Evolutionary conservation across 345 rosid species (phyloP).

Genomic region (Aquilaria malaccensis): DNA sequence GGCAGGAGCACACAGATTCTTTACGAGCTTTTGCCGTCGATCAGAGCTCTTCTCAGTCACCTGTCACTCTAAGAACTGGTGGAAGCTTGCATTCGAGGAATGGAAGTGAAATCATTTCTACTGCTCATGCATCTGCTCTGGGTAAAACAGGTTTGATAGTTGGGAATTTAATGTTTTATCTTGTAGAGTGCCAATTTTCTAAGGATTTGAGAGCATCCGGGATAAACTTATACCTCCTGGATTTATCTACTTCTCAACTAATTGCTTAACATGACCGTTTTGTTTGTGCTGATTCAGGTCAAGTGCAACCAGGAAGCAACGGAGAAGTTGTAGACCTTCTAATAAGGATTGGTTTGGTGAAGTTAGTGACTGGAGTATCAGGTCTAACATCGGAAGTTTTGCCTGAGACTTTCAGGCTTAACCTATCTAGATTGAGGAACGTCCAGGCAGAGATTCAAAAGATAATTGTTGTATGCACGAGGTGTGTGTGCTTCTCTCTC

Average conservation of each 20-base stretch:
- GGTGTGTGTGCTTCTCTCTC: slow-evolving; percentile 26
- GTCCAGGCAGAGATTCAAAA: slow-evolving; percentile 80
- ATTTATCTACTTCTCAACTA: too few relatives aligned
- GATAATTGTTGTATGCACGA: slow-evolving; percentile 58
- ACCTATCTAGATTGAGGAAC: slow-evolving; percentile 58
- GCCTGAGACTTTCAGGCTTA: slow-evolving; percentile 74
- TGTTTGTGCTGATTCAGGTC: slow-evolving; percentile 27
- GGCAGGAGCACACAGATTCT: slow-evolving; percentile 62
- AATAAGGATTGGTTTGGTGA: slow-evolving; percentile 73
- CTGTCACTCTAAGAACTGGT: slow-evolving; percentile 65
- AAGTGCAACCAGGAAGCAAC: slow-evolving; percentile 42
- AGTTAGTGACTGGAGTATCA: slow-evolving; percentile 54
- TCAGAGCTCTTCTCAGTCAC: slow-evolving; percentile 44
- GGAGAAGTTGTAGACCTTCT: slow-evolving; percentile 67
- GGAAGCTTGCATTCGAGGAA: slow-evolving; percentile 40
- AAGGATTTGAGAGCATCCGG: neutral
- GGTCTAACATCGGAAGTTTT: slow-evolving; percentile 48
- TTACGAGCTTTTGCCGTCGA: slow-evolving; percentile 34
- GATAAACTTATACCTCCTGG: neutral
- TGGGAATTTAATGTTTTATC: neutral
- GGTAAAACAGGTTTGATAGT: slow-evolving; percentile 32
- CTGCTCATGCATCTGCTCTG: slow-evolving; percentile 18
- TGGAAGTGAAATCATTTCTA: slow-evolving; percentile 16
- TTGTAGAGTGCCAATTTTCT: neutral
- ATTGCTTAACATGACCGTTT: neutral